Evolutionary conservation across 2,329 filamentous ascomycete genomes (phyloP).

Genomic region (Apiospora aurea): DNA sequence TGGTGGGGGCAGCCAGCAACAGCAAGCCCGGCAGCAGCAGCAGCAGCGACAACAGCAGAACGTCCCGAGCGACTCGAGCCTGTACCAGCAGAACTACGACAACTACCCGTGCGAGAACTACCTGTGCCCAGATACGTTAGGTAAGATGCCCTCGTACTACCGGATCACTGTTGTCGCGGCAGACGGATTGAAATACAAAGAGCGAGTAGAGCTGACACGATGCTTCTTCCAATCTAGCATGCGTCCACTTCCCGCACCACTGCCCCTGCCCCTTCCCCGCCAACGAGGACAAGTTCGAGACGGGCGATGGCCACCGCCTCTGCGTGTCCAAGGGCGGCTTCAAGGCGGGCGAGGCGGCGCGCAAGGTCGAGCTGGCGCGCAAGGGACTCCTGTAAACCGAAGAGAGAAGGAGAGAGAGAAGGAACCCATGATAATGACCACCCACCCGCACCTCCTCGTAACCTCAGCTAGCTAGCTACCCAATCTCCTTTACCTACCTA

Average conservation of each 20-base stretch:
- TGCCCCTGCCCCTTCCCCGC: conserved; percentile 87
- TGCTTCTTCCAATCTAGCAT: conserved; percentile 59
- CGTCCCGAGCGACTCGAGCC: conserved; percentile 80
- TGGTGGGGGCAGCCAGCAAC: conserved; percentile 44
- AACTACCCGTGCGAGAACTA: conserved; percentile 90
- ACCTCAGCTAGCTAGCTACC: background rate
- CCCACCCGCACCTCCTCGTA: background rate
- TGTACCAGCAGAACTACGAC: conserved; percentile 63
- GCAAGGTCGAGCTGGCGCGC: conserved; percentile 81
- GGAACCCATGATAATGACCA: conserved; percentile 6
- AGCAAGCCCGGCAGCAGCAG: conserved; percentile 63
- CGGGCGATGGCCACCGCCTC: conserved; percentile 73
- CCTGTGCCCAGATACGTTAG: conserved; percentile 89
- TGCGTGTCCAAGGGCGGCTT: conserved; percentile 81
- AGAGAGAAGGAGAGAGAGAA: background rate
- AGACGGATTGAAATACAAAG: too few relatives aligned
- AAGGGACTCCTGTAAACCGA: conserved; percentile 72
- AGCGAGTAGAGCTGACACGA: too few relatives aligned
- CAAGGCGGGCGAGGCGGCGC: conserved; percentile 71
- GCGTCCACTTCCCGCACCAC: conserved; percentile 95
- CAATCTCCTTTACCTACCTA: background rate
- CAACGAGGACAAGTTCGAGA: conserved; percentile 79
- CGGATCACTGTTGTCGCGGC: too few relatives aligned
- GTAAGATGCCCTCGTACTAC: too few relatives aligned
- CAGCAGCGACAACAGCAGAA: conserved; percentile 72